phyloP scores from a whole-genome alignment of 805 yeast species.

The Candida ovalis region DNA sequence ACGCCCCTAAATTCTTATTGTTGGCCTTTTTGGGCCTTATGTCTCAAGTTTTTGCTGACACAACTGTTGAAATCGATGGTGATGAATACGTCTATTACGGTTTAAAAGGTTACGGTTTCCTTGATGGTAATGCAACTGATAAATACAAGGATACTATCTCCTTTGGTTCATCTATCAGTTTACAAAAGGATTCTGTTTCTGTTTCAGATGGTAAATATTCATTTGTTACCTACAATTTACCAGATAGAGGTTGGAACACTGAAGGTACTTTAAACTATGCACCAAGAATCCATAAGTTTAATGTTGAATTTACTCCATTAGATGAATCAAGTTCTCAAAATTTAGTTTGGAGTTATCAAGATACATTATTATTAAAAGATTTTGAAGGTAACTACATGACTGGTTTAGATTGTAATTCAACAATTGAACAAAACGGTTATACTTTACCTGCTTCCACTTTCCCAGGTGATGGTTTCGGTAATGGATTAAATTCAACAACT shows the following conservation, averaged over 20 bases:
- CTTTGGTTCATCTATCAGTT: conserved; percentile 29
- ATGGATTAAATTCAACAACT: conserved; percentile 11
- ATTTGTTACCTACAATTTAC: conserved; percentile 28
- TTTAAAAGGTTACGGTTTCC: conserved; percentile 27
- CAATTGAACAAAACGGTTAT: conserved; percentile 21
- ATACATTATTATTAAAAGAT: conserved; percentile 29
- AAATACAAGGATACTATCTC: conserved; percentile 30
- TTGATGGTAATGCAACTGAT: conserved; percentile 26
- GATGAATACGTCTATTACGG: conserved; percentile 24
- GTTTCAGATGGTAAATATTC: conserved; percentile 24
- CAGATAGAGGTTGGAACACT: conserved; percentile 34
- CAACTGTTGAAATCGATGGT: conserved; percentile 22
- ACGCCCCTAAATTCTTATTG: neutral
- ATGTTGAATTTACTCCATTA: conserved; percentile 24
- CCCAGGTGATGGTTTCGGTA: conserved; percentile 32
- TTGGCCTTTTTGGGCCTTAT: conserved; percentile 7
- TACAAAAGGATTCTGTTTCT: conserved; percentile 23
- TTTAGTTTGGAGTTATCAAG: conserved; percentile 27
- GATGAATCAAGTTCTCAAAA: conserved; percentile 18
- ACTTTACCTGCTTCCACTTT: conserved; percentile 27
- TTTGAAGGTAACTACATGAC: conserved; percentile 26
- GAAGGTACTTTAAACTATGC: conserved; percentile 29
- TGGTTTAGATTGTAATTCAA: conserved; percentile 30
- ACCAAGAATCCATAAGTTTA: conserved; percentile 26
- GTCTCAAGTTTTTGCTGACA: conserved; percentile 10